Evolutionary conservation across 106 monocot species (phyloP).

Genomic region (Allium fistulosum): DNA sequence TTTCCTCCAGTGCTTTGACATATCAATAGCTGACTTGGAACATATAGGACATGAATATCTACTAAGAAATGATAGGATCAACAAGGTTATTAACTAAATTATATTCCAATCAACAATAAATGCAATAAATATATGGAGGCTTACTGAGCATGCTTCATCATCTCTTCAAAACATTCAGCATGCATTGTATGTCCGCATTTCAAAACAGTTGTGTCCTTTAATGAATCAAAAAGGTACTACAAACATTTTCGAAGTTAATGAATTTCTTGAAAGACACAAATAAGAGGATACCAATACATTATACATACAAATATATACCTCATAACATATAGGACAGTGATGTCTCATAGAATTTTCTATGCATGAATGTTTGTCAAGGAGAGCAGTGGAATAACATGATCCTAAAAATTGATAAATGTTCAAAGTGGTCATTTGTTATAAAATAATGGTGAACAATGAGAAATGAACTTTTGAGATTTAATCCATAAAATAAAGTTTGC

Average conservation of each 20-base stretch:
- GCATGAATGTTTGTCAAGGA: conserved; percentile 64
- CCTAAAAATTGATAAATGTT: conserved; percentile 25
- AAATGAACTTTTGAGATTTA: too few species aligned
- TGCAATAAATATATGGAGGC: not conserved
- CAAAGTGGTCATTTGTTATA: too few species aligned
- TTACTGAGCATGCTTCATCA: conserved; percentile 78
- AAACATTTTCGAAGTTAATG: not conserved
- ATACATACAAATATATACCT: conserved; percentile 27
- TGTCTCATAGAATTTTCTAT: conserved; percentile 92
- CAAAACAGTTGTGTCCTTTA: conserved; percentile 68
- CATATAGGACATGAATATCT: conserved; percentile 79
- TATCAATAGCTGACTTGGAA: conserved; percentile 56
- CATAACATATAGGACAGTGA: conserved; percentile 81
- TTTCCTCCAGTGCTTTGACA: conserved; percentile 49
- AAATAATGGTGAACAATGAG: too few species aligned
- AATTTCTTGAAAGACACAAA: too few species aligned
- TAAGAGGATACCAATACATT: too few species aligned
- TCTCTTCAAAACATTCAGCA: conserved; percentile 49
- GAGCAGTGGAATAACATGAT: conserved; percentile 49
- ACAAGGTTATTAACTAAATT: not conserved
- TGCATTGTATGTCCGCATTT: conserved; percentile 93
- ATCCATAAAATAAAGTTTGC: too few species aligned
- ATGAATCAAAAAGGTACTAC: conserved; percentile 92
- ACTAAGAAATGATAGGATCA: conserved; percentile 6
- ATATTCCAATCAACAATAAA: not conserved